Conservation (phyloP, 148 eudicot species). For the Spergularia bocconei region DNA sequence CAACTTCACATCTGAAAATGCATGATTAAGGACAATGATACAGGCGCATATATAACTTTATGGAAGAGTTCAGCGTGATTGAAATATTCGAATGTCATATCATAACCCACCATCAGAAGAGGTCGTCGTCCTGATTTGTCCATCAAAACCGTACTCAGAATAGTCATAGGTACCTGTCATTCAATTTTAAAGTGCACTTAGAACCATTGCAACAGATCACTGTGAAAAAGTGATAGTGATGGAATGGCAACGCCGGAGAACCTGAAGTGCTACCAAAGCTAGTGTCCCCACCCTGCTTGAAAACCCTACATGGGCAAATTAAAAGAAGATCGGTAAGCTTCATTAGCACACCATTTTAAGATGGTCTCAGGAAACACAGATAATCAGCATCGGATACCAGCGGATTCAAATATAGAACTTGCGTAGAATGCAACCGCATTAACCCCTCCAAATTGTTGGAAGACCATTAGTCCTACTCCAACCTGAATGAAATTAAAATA, state of each 20-base stretch:
- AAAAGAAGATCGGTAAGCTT: background rate
- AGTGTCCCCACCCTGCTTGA: conserved; percentile 54
- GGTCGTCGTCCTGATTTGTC: conserved; percentile 64
- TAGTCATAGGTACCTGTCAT: conserved; percentile 54
- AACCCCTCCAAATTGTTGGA: conserved; percentile 74
- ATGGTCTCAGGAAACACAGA: background rate
- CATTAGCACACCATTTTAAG: background rate
- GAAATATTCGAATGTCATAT: background rate
- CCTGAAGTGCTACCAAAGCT: conserved; percentile 61
- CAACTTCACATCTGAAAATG: background rate
- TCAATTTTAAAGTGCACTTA: background rate
- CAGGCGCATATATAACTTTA: too few relatives aligned
- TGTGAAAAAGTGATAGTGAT: background rate
- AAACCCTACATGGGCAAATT: conserved; percentile 40
- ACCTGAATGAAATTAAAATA: conserved; percentile 32
- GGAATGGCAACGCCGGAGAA: conserved; percentile 8
- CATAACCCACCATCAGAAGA: conserved; percentile 50
- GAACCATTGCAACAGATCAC: background rate
- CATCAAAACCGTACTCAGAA: conserved; percentile 47
- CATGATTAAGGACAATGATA: background rate
- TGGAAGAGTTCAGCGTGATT: too few relatives aligned
- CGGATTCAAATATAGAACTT: conserved; percentile 60
- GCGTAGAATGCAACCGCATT: conserved; percentile 60
- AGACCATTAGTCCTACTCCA: conserved; percentile 72
- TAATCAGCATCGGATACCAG: conserved; percentile 38